A percentile compares a stretch with the other conserved stretches of the same genome.
Evolutionary conservation across 1,284 basidiomycete species (phyloP).

Genomic region (Omphalotus olearius): DNA sequence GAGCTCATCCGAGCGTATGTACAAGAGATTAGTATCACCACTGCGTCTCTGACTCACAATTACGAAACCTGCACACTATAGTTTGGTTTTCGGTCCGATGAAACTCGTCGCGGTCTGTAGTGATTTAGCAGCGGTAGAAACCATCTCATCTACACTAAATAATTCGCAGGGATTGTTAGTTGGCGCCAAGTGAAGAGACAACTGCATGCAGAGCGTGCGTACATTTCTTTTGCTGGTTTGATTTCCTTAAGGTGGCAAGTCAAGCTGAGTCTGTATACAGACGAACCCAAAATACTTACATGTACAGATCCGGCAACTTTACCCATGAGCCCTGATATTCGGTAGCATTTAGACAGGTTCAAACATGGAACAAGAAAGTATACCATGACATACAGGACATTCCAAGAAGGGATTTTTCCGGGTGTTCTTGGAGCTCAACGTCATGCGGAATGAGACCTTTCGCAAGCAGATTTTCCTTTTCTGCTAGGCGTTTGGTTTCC

Average conservation of each 20-base stretch:
- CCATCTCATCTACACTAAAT: constrained; percentile 22
- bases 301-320: constrained; percentile 76
- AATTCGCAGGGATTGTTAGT: not conserved
- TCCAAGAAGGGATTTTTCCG: constrained; percentile 62
- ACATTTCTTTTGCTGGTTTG: constrained; percentile 81
- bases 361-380: not conserved
- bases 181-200: not conserved
- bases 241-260: constrained; percentile 48
- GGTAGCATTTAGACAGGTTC: not conserved
- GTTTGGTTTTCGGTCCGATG: constrained; percentile 19
- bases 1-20: no score
- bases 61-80: constrained; percentile 10
- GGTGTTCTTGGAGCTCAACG: constrained; percentile 52
- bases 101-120: constrained; percentile 20
- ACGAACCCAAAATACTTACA: constrained; percentile 29
- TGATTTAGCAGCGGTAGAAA: constrained; percentile 23
- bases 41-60: no score
- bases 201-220: constrained; percentile 23
- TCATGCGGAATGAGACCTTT: constrained; percentile 76
- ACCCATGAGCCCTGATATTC: constrained; percentile 74
- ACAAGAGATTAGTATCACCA: no score
- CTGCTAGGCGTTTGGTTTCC: constrained; percentile 55
- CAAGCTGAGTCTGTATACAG: not conserved
- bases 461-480: constrained; percentile 57
- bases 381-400: constrained; percentile 53